phyloP scores from a whole-genome alignment of 495 filamentous ascomycete species.

The Filosporella fistucella region DNA sequence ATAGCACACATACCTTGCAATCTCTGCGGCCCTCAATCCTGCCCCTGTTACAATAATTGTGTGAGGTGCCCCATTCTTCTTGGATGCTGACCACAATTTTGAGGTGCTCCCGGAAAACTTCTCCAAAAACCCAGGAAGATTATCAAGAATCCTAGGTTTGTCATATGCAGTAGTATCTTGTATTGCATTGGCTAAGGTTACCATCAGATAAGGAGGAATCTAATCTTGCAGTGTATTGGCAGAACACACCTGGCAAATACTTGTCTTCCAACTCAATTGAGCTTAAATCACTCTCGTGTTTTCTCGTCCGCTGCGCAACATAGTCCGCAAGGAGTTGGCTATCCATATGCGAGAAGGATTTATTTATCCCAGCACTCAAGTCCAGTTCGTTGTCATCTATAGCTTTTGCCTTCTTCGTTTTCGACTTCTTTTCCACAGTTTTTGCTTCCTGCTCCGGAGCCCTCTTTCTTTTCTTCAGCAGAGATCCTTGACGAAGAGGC shows the following conservation, averaged over 20 bases:
- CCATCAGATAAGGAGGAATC: background rate
- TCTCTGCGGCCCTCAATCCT: slow-evolving; percentile 76
- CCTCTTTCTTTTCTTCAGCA: slow-evolving; percentile 24
- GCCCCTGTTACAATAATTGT: slow-evolving; percentile 77
- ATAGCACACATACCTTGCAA: slow-evolving; percentile 51
- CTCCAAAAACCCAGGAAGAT: slow-evolving; percentile 76
- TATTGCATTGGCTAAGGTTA: slow-evolving; percentile 23
- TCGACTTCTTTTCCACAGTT: slow-evolving; percentile 29
- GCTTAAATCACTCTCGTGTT: slow-evolving; percentile 75
- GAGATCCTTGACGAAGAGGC: background rate
- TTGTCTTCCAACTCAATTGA: slow-evolving; percentile 77
- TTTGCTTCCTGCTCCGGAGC: slow-evolving; percentile 5
- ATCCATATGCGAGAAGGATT: slow-evolving; percentile 77
- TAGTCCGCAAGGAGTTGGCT: slow-evolving; percentile 80
- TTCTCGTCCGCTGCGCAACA: slow-evolving; percentile 68
- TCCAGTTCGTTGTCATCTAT: slow-evolving; percentile 56
- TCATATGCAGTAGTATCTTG: slow-evolving; percentile 71
- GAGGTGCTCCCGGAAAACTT: slow-evolving; percentile 47
- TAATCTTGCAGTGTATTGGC: background rate
- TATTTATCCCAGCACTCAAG: slow-evolving; percentile 66
- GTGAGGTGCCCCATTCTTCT: slow-evolving; percentile 74
- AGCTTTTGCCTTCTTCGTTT: slow-evolving; percentile 53
- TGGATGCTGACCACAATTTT: slow-evolving; percentile 55
- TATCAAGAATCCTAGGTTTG: slow-evolving; percentile 54
- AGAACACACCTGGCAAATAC: slow-evolving; percentile 76